Percentiles rank a stretch among this genome's conserved stretches.
phyloP scores from a whole-genome alignment of 495 filamentous ascomycete species.

The Annulohypoxylon bovei region DNA sequence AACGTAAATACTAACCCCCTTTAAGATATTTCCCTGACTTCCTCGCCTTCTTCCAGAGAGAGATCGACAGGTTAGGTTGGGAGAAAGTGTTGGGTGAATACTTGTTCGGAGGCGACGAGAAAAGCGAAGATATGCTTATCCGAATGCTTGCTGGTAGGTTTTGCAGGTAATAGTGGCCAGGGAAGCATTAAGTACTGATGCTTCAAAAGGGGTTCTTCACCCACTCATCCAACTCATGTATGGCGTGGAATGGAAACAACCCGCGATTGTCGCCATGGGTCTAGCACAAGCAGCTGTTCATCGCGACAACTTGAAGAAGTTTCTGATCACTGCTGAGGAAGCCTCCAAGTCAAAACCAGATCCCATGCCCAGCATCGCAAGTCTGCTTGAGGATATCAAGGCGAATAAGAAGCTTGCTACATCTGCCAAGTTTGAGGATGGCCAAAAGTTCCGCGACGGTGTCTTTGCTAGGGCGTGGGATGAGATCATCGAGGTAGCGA shows the following conservation, averaged over 20 bases:
- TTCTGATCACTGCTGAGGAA: conserved; percentile 66
- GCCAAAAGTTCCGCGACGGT: conserved; percentile 73
- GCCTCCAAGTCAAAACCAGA: conserved; percentile 47
- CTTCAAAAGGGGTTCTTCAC: conserved; percentile 72
- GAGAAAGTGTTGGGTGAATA: conserved; percentile 68
- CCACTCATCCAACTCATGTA: conserved; percentile 88
- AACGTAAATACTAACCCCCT: conserved; percentile 52
- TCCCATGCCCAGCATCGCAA: conserved; percentile 60
- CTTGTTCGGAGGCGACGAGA: conserved; percentile 69
- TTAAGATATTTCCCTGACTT: conserved; percentile 71
- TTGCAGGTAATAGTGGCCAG: background rate
- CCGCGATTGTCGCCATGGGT: conserved; percentile 82
- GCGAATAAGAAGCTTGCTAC: conserved; percentile 63
- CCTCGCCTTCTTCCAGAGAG: conserved; percentile 74
- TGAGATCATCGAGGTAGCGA: conserved; percentile 68
- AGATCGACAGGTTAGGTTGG: conserved; percentile 72
- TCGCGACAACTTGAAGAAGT: conserved; percentile 57
- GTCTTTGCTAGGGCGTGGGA: conserved; percentile 69
- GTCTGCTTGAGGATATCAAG: conserved; percentile 68
- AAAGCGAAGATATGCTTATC: conserved; percentile 68
- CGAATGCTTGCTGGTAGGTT: conserved; percentile 65
- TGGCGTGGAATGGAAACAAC: conserved; percentile 81
- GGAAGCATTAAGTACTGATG: conserved; percentile 35
- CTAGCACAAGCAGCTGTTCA: conserved; percentile 80
- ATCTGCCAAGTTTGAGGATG: conserved; percentile 62